These are phyloP conservation scores for Staphylotrichum longicolle DNA, from an alignment of 495 filamentous ascomycete species.

Conservation along the genomic window DNA sequence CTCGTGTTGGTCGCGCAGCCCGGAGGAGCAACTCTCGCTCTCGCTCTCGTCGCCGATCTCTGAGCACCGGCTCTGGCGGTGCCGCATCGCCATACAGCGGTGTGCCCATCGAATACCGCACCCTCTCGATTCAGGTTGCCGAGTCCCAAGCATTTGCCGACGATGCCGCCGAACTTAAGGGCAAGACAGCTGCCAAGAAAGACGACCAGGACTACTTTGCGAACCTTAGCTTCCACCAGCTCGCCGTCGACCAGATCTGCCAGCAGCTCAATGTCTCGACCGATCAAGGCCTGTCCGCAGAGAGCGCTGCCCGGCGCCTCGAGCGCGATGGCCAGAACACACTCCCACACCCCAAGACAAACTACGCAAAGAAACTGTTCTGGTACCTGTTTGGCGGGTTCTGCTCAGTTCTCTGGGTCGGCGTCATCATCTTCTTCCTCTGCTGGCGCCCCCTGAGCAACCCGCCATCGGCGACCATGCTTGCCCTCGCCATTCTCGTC, in stretches of 20 bases:
- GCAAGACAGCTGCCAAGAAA: background rate
- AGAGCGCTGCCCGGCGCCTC: slow-evolving; percentile 1
- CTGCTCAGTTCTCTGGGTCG: slow-evolving; percentile 39
- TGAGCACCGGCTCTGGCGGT: background rate
- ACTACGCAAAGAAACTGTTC: slow-evolving; percentile 33
- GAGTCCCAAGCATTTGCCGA: slow-evolving; percentile 2
- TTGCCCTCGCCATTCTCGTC: slow-evolving; percentile 38
- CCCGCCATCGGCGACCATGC: slow-evolving; percentile 34
- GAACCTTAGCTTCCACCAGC: slow-evolving; percentile 11
- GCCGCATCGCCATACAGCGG: background rate
- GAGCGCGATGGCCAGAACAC: slow-evolving; percentile 26
- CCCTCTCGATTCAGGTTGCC: slow-evolving; percentile 5
- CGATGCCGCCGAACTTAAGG: background rate
- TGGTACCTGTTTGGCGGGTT: slow-evolving; percentile 41
- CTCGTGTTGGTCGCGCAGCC: background rate
- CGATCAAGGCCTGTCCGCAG: slow-evolving; percentile 1
- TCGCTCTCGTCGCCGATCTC: slow-evolving; percentile 3
- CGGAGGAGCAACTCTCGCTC: slow-evolving; percentile 1
- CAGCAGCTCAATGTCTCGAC: slow-evolving; percentile 8
- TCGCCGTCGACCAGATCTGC: slow-evolving; percentile 8
- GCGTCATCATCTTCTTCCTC: slow-evolving; percentile 40
- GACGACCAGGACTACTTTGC: slow-evolving; percentile 11
- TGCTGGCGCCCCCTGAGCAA: slow-evolving; percentile 39
- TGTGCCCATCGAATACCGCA: slow-evolving; percentile 3
- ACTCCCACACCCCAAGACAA: slow-evolving; percentile 30